These are phyloP conservation scores for Akanthomyces muscarius DNA, from an alignment of 2,329 filamentous ascomycete species.

Conservation along the genomic window DNA sequence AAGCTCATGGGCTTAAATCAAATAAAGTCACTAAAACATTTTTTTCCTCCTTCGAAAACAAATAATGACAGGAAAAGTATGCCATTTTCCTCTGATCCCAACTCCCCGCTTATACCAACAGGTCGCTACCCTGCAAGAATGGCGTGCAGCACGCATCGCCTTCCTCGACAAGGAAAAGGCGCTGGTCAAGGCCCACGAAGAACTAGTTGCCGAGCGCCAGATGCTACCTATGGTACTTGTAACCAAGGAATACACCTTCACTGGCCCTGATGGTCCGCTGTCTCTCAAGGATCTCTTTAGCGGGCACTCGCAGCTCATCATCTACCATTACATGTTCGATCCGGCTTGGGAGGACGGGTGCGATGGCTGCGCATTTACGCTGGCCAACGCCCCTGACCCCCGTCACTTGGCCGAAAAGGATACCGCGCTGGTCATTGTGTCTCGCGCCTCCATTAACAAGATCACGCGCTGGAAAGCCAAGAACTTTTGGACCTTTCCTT, in stretches of 20 bases:
- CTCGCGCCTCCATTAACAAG: conserved; percentile 30
- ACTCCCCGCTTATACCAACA: conserved; percentile 7
- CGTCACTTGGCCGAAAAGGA: conserved; percentile 29
- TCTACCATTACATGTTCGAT: conserved; percentile 40
- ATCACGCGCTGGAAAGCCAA: conserved; percentile 31
- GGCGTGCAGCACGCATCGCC: conserved; percentile 24
- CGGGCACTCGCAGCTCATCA: conserved; percentile 27
- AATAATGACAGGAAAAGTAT: conserved; percentile 2
- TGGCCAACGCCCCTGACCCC: conserved; percentile 32
- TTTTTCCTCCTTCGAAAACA: not conserved
- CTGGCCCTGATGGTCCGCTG: conserved; percentile 24
- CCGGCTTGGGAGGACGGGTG: conserved; percentile 29
- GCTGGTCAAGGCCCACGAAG: conserved; percentile 20
- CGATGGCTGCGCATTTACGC: conserved; percentile 31
- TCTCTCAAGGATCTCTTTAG: conserved; percentile 25
- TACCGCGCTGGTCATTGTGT: conserved; percentile 31
- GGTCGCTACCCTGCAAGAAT: conserved; percentile 25
- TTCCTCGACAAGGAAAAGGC: conserved; percentile 27
- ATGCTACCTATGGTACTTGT: conserved; percentile 32
- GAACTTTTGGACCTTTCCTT: conserved; percentile 35
- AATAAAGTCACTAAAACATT: not conserved
- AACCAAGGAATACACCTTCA: conserved; percentile 30
- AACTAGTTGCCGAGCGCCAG: conserved; percentile 25
- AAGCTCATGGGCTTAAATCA: not conserved
- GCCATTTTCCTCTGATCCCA: not conserved